A percentile compares a stretch with the other conserved stretches of the same genome.
phyloP scores from a whole-genome alignment of 208 protist species.

The Acanthamoeba quina region DNA sequence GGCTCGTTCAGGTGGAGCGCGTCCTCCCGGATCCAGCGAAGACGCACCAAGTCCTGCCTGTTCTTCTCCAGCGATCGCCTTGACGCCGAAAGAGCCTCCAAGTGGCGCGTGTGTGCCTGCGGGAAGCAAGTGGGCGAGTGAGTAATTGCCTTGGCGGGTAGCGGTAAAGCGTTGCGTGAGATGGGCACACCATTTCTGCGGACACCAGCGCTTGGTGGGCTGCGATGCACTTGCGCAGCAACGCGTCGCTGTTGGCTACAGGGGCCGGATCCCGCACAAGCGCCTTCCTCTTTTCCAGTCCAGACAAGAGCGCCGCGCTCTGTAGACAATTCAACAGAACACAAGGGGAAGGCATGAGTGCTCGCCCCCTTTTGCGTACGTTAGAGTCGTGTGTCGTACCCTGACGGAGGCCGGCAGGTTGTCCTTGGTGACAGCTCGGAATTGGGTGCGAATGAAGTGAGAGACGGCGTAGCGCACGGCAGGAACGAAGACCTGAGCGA shows the following conservation, averaged over 20 bases:
- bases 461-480: constrained; percentile 18
- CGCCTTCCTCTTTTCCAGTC: neutral
- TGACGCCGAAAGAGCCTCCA: neutral
- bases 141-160: neutral
- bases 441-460: neutral
- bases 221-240: neutral
- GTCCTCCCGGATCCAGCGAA: constrained; percentile 35
- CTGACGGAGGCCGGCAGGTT: neutral
- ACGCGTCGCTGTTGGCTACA: neutral
- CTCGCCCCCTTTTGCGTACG: neutral
- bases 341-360: too few relatives aligned
- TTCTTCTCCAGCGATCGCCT: constrained; percentile 1
- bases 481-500: neutral
- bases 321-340: neutral
- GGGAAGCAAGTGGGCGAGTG: neutral
- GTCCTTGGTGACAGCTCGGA: neutral
- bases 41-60: constrained; percentile 1
- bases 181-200: neutral
- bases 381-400: neutral
- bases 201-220: neutral
- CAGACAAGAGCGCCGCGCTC: neutral
- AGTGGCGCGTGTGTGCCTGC: neutral
- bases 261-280: neutral
- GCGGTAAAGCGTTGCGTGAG: neutral
- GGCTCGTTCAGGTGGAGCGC: neutral